A percentile compares a stretch with the other conserved stretches of the same genome.
phyloP scores from a whole-genome alignment of 345 rosid genomes.

The Syzygium aqueum region DNA sequence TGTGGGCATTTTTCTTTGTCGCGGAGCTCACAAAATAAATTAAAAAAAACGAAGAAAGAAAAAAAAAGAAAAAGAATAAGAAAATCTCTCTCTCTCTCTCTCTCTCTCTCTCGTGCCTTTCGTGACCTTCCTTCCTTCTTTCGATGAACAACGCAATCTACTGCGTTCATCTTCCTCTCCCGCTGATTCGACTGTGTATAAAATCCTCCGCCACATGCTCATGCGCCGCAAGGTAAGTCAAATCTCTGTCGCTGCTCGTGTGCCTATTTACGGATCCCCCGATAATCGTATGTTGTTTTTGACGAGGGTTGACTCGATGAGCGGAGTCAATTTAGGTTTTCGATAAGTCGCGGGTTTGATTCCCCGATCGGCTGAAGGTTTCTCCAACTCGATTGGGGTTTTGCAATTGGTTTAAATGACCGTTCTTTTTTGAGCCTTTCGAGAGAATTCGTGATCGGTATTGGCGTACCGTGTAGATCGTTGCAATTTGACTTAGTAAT shows the following conservation, averaged over 20 bases:
- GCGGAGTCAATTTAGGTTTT: not conserved
- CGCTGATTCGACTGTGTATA: not conserved
- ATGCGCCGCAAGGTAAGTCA: not conserved
- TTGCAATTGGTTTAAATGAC: not conserved
- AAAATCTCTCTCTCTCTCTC: not conserved
- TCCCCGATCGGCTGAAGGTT: not conserved
- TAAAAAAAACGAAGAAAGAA: not conserved
- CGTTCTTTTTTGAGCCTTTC: not conserved
- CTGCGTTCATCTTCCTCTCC: not conserved
- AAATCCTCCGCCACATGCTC: not conserved
- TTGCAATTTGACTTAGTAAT: not conserved
- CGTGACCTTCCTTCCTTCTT: not conserved
- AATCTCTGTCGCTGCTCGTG: not conserved
- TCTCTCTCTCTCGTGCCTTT: not conserved
- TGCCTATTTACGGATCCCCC: not conserved
- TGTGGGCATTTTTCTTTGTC: not conserved
- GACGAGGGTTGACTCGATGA: not conserved
- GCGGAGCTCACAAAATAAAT: not conserved
- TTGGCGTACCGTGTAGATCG: not conserved
- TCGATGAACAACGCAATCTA: not conserved
- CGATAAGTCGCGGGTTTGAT: not conserved
- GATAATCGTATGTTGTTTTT: not conserved
- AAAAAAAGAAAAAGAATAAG: not conserved
- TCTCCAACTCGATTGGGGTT: not conserved
- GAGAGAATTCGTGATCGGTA: not conserved